Conservation (phyloP, 2,329 filamentous ascomycete genomes). For the Cadophora sp. region DNA sequence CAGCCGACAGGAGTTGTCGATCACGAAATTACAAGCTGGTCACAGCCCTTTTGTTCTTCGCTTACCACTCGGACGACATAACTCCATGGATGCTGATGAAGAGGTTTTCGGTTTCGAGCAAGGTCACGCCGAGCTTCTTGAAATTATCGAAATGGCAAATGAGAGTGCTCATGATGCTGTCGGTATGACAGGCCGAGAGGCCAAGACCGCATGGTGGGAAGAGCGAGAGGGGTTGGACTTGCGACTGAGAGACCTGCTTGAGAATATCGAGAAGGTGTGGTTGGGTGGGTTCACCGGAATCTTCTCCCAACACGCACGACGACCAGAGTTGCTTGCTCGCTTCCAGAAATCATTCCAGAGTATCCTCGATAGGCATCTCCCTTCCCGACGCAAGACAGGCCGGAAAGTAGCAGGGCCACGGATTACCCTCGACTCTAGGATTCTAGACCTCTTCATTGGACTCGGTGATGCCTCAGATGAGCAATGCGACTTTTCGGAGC, state of each 20-base stretch:
- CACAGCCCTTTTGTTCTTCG: slow-evolving; percentile 85
- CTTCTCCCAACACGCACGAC: slow-evolving; percentile 76
- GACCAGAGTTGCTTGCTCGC: slow-evolving; percentile 69
- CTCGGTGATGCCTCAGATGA: slow-evolving; percentile 75
- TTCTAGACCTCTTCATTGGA: slow-evolving; percentile 88
- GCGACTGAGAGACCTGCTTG: slow-evolving; percentile 77
- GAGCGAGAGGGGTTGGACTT: slow-evolving; percentile 81
- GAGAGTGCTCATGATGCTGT: slow-evolving; percentile 78
- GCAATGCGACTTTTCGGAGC: slow-evolving; percentile 81
- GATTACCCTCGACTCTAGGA: slow-evolving; percentile 65
- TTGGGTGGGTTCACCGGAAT: slow-evolving; percentile 93
- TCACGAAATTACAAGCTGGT: slow-evolving; percentile 81
- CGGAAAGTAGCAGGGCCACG: slow-evolving; percentile 55
- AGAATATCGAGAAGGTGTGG: slow-evolving; percentile 92
- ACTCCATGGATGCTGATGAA: slow-evolving; percentile 78
- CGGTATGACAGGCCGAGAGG: slow-evolving; percentile 75
- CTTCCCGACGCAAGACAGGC: slow-evolving; percentile 73
- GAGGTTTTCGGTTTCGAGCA: slow-evolving; percentile 85
- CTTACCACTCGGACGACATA: slow-evolving; percentile 83
- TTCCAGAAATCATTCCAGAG: slow-evolving; percentile 82
- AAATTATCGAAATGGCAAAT: slow-evolving; percentile 84
- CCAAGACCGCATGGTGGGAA: slow-evolving; percentile 87
- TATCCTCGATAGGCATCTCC: slow-evolving; percentile 83
- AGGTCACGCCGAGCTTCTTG: slow-evolving; percentile 78
- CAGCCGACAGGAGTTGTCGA: slow-evolving; percentile 80